A percentile compares a stretch with the other conserved stretches of the same genome.
These are phyloP conservation scores for Acer yangbiense DNA, from an alignment of 345 rosid genomes.

Conservation along the genomic window DNA sequence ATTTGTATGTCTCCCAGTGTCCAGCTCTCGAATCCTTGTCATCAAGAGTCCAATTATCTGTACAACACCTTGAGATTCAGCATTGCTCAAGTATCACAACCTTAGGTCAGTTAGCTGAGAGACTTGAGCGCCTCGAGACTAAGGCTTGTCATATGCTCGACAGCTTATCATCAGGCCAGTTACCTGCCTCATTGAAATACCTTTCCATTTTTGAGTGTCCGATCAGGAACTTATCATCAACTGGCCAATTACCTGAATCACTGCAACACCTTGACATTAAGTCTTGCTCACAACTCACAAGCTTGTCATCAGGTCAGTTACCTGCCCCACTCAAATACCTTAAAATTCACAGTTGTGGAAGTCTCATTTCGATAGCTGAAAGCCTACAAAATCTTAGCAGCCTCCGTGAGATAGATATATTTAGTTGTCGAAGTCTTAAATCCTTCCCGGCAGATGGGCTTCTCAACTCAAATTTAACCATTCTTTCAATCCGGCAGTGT, in stretches of 20 bases:
- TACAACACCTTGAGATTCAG: constrained; percentile 10
- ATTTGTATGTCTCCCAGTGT: not conserved
- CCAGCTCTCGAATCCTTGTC: not conserved
- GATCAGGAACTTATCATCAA: not conserved
- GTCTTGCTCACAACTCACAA: constrained; percentile 17
- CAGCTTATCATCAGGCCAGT: not conserved
- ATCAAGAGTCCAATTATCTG: not conserved
- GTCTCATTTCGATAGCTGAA: not conserved
- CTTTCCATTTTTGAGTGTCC: not conserved
- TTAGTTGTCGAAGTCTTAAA: not conserved
- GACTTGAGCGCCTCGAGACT: not conserved
- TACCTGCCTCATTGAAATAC: not conserved
- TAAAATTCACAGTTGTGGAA: not conserved
- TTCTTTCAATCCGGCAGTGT: not conserved
- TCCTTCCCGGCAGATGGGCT: not conserved
- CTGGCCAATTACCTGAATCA: not conserved
- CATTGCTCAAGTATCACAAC: not conserved
- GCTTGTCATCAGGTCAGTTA: not conserved
- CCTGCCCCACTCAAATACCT: not conserved
- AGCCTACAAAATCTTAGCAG: not conserved
- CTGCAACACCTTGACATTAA: not conserved
- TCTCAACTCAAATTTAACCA: not conserved
- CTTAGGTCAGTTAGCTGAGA: not conserved
- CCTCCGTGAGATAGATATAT: not conserved
- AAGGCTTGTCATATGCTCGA: not conserved